phyloP scores from a whole-genome alignment of 2,329 filamentous ascomycete species.

The Fusarium tjaetaba region DNA sequence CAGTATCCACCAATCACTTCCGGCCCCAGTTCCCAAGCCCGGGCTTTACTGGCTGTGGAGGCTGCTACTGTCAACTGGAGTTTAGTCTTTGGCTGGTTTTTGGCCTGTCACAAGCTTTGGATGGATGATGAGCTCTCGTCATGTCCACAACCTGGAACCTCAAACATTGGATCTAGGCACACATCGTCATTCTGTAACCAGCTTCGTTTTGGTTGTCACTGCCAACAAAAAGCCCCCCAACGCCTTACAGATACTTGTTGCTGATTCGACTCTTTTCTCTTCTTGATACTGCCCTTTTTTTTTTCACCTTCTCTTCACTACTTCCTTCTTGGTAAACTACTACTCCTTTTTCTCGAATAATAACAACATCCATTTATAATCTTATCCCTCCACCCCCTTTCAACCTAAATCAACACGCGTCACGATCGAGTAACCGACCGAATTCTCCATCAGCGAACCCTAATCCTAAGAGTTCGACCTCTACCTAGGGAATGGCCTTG shows the following conservation, averaged over 20 bases:
- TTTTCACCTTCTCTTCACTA: not conserved
- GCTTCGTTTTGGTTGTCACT: slow-evolving; percentile 21
- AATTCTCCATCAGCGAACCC: not conserved
- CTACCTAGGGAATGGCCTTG: slow-evolving; percentile 30
- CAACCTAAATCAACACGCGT: slow-evolving; percentile 10
- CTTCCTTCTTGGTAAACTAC: slow-evolving; percentile 1
- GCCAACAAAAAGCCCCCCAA: not conserved
- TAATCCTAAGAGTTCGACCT: not conserved
- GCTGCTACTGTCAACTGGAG: slow-evolving; percentile 3
- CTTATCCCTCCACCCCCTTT: slow-evolving; percentile 19
- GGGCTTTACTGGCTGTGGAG: not conserved
- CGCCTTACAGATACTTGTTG: not conserved
- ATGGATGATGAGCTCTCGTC: not conserved
- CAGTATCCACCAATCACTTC: slow-evolving; percentile 27
- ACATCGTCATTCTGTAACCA: slow-evolving; percentile 34
- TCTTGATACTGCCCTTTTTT: not conserved
- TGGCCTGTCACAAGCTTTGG: slow-evolving; percentile 29
- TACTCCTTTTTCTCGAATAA: slow-evolving; percentile 16
- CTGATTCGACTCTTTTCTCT: not conserved
- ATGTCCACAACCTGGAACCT: slow-evolving; percentile 7
- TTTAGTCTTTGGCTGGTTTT: not conserved
- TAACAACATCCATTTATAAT: slow-evolving; percentile 5
- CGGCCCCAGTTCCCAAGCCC: not conserved
- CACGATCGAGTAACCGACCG: slow-evolving; percentile 3
- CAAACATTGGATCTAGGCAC: slow-evolving; percentile 24